These are phyloP conservation scores for Epipyxis sp. DNA, from an alignment of 108 stramenopile genomes.

Conservation along the genomic window DNA sequence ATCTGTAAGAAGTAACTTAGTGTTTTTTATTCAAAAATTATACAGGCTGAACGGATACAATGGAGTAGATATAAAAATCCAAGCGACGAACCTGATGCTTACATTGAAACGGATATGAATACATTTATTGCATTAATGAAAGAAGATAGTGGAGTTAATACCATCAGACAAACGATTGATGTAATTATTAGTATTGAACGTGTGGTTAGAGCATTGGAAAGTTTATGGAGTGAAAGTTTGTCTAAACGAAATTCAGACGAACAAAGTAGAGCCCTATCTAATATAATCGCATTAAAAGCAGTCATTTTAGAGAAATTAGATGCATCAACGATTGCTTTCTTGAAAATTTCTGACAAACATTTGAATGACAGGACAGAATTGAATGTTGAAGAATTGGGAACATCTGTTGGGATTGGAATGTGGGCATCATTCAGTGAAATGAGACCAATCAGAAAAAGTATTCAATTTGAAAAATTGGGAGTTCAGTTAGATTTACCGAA, in stretches of 20 bases:
- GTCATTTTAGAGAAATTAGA: conserved; percentile 12
- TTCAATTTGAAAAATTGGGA: neutral
- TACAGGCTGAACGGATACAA: neutral
- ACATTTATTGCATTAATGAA: neutral
- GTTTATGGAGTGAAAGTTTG: neutral
- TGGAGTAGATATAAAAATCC: conserved; percentile 2
- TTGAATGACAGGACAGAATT: neutral
- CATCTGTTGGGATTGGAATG: neutral
- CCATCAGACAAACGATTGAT: neutral
- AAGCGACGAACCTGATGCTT: conserved; percentile 1
- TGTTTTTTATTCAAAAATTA: neutral
- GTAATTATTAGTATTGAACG: conserved; percentile 16
- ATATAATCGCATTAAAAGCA: neutral
- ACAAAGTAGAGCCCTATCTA: neutral
- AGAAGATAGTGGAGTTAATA: neutral
- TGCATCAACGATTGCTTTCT: neutral
- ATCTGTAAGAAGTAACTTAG: neutral
- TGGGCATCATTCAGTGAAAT: neutral
- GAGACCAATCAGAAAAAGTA: neutral
- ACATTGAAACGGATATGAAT: conserved; percentile 23
- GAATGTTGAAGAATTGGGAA: conserved; percentile 5
- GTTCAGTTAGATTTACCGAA: conserved; percentile 1
- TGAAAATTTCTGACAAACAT: neutral
- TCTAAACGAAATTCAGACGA: neutral
- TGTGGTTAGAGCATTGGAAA: neutral